Conservation (phyloP, 768 basidiomycete species). For the Hortiboletus campestris region DNA sequence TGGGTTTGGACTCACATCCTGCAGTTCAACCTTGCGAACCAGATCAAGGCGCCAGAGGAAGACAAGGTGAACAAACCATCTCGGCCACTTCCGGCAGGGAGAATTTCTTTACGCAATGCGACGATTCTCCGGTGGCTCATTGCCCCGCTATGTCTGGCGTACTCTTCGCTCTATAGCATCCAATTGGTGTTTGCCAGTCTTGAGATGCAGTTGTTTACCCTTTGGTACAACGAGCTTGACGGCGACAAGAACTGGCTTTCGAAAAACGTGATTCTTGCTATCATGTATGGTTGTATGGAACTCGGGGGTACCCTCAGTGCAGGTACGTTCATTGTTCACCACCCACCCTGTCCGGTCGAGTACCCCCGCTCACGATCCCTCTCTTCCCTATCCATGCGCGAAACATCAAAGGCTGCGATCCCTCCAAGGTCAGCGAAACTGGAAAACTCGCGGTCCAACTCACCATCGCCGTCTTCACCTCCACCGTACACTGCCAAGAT, state of each 20-base stretch:
- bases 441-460: constrained; percentile 33
- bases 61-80: constrained; percentile 45
- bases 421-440: constrained; percentile 24
- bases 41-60: constrained; percentile 41
- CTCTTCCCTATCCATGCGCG: constrained; percentile 12
- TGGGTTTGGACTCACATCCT: constrained; percentile 49
- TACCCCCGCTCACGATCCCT: background rate
- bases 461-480: constrained; percentile 39
- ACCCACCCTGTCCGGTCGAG: background rate
- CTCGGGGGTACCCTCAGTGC: constrained; percentile 39
- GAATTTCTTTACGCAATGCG: constrained; percentile 37
- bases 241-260: constrained; percentile 39
- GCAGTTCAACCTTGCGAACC: constrained; percentile 46
- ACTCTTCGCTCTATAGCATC: constrained; percentile 33
- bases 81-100: constrained; percentile 44
- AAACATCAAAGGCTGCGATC: constrained; percentile 27
- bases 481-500: constrained; percentile 50
- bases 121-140: constrained; percentile 37
- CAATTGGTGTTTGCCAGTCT: constrained; percentile 34
- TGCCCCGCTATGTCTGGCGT: constrained; percentile 34
- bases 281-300: constrained; percentile 38
- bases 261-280: constrained; percentile 39
- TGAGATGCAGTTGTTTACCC: constrained; percentile 31
- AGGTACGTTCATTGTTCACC: constrained; percentile 21
- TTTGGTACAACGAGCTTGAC: constrained; percentile 40